A percentile compares a stretch with the other conserved stretches of the same genome.
phyloP scores from a whole-genome alignment of 2,329 filamentous ascomycete genomes.

The Fusarium chaquense region DNA sequence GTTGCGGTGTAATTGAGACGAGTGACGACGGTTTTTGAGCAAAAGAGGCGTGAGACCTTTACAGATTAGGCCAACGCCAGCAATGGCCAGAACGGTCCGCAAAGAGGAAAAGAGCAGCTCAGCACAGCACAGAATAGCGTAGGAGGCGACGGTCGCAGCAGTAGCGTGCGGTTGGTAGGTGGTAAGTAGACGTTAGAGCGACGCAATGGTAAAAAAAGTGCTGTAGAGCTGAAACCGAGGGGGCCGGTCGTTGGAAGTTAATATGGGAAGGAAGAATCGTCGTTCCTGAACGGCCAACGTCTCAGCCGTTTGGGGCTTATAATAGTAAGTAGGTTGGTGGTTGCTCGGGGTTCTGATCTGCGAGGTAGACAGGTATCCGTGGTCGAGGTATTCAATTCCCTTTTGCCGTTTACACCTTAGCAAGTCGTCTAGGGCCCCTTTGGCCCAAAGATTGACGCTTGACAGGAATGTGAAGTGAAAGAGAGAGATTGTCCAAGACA shows the following conservation, averaged over 20 bases:
- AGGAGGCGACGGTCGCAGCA: background rate
- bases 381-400: background rate
- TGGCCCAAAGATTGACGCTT: conserved; percentile 15
- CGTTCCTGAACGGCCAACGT: conserved; percentile 30
- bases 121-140: background rate
- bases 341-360: background rate
- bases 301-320: conserved; percentile 30
- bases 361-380: background rate
- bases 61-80: conserved; percentile 38
- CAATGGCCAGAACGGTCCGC: conserved; percentile 39
- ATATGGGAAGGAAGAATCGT: conserved; percentile 24
- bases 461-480: conserved; percentile 24
- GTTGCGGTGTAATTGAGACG: conserved; percentile 38
- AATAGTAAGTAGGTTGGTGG: background rate
- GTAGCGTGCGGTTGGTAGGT: conserved; percentile 7
- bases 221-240: conserved; percentile 34
- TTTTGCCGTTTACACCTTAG: conserved; percentile 9
- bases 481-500: conserved; percentile 14
- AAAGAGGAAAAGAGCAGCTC: conserved; percentile 17
- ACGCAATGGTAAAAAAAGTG: conserved; percentile 16
- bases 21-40: conserved; percentile 21
- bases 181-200: conserved; percentile 6
- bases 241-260: conserved; percentile 24
- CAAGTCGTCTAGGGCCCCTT: conserved; percentile 11
- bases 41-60: conserved; percentile 32